phyloP scores from a whole-genome alignment of 2,329 filamentous ascomycete genomes.

The Aspergillus tanneri region DNA sequence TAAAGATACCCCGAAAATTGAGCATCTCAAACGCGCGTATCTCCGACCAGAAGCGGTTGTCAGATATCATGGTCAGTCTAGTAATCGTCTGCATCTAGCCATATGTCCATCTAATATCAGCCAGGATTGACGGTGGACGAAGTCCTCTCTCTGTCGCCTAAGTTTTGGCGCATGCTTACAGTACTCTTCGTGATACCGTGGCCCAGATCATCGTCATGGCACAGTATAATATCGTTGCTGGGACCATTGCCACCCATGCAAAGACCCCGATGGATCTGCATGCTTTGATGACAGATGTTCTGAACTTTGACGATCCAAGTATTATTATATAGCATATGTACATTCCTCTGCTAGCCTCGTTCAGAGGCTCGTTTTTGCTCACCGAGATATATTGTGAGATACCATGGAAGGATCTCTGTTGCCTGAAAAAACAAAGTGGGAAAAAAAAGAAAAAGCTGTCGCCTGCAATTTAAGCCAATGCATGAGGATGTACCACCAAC shows the following conservation, averaged over 20 bases:
- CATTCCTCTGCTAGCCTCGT: neutral
- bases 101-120: neutral
- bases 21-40: slow-evolving; percentile 5
- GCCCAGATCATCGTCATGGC: slow-evolving; percentile 17
- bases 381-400: slow-evolving; percentile 42
- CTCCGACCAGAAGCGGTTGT: slow-evolving; percentile 9
- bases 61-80: slow-evolving; percentile 1
- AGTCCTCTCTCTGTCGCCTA: slow-evolving; percentile 1
- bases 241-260: slow-evolving; percentile 20
- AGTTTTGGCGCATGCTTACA: slow-evolving; percentile 1
- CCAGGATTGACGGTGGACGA: slow-evolving; percentile 6
- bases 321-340: no score
- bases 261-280: slow-evolving; percentile 15
- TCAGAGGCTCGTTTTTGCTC: slow-evolving; percentile 35
- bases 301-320: slow-evolving; percentile 24
- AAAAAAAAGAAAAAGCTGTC: neutral
- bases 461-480: no score
- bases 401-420: slow-evolving; percentile 13
- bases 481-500: no score
- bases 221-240: slow-evolving; percentile 22
- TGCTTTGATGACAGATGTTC: slow-evolving; percentile 16
- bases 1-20: neutral
- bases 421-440: neutral
- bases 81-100: no score
- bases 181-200: neutral